Base-by-base conservation (phyloP, 2,329 filamentous ascomycete species). In the Aspergillus hiratsukae region DNA sequence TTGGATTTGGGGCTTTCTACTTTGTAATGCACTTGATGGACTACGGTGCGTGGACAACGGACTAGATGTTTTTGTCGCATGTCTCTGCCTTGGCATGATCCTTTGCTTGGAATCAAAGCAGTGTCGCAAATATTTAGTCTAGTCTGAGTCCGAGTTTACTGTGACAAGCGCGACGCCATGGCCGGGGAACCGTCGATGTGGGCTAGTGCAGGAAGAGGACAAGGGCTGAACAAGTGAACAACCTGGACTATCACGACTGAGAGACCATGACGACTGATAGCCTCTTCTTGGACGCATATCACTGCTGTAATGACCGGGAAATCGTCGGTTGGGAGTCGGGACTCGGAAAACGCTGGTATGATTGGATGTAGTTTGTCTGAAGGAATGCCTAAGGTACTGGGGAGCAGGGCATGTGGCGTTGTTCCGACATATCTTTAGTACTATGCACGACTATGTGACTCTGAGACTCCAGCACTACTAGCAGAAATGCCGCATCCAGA, bases 111-210 rank as follows among this genome's bases (percentile, higher is more conserved):
- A 17, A 17, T 35, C 14, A 14, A 35, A 35, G 11, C 19, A 43
- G 40, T 19, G 40, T 43, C 19, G 7, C 19, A 21, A n/a, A 9
- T 43, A 19, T 21, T 21, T 9, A 10, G n/a, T n/a, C n/a, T 21
- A 7, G n/a, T n/a, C n/a, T 21, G 17, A 21, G 7, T 43, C 40
- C 40, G 8, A 43, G 9, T 19, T 21, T 10, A 41, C 6, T 14
- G 10, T 40, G 27, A 54, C 27, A 52, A 52, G 37, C 48, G 49
- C 49, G 52, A 46, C 56, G 53, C 59, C 58, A 59, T 52, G 54
- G 52, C 54, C 50, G 52, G 53, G 59, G 56, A 61, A 60, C 62
- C 58, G 45, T 54, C 52, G 40, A 53, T 53, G 49, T 61, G 61
- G 58, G 59, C 52, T 58, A 55, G 51, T 50, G 48, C 28, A 29